These are phyloP conservation scores for Passiflora organensis DNA, from an alignment of 345 rosid species.

Conservation along the genomic window DNA sequence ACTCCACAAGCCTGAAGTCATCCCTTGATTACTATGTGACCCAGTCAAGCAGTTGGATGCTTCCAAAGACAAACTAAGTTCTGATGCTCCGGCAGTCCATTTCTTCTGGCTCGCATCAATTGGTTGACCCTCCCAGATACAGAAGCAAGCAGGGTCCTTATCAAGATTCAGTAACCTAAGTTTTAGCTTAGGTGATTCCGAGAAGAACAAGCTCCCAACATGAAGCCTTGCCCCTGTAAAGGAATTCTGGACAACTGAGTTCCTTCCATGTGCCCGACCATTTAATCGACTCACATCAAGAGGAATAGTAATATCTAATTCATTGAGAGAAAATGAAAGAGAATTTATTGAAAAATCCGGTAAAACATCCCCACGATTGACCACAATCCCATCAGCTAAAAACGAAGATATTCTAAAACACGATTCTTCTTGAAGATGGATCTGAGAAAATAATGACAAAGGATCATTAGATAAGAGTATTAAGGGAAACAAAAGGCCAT, in stretches of 20 bases:
- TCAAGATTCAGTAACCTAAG: conserved; percentile 69
- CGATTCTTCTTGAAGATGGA: conserved; percentile 95
- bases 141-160: conserved; percentile 97
- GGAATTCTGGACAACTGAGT: conserved; percentile 32
- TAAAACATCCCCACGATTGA: conserved; percentile 69
- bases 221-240: conserved; percentile 93
- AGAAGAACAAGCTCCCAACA: conserved; percentile 64
- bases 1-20: conserved; percentile 56
- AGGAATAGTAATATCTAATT: conserved; percentile 73
- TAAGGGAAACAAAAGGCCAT: conserved; percentile 3
- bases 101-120: conserved; percentile 95
- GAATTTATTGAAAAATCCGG: conserved; percentile 79
- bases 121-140: conserved; percentile 84
- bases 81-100: conserved; percentile 67
- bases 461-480: background rate
- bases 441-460: conserved; percentile 39
- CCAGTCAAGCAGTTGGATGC: conserved; percentile 40
- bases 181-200: conserved; percentile 80
- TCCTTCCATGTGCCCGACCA: conserved; percentile 26
- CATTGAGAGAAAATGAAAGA: conserved; percentile 54
- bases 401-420: conserved; percentile 92
- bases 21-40: conserved; percentile 26
- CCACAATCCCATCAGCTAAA: conserved; percentile 90
- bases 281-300: conserved; percentile 45
- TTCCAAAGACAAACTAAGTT: conserved; percentile 70